Conservation (phyloP, 179 eudicot species). For the Silene coronaria region DNA sequence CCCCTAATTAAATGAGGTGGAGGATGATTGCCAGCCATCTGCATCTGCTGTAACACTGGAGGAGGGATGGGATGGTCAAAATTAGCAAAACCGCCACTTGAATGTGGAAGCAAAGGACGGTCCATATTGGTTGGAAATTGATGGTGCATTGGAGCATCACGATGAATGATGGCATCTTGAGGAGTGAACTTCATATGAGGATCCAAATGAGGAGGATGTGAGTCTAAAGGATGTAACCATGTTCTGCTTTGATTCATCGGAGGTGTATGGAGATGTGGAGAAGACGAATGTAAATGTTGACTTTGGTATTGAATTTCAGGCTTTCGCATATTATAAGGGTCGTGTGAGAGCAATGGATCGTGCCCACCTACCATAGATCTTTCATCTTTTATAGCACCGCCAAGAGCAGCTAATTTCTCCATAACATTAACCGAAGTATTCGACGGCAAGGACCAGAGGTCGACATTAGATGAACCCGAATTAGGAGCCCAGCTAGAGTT, state of each 20-base stretch:
- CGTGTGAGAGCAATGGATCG: slow-evolving; percentile 39
- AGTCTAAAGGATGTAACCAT: slow-evolving; percentile 42
- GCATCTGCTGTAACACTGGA: slow-evolving; percentile 65
- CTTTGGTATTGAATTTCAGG: slow-evolving; percentile 45
- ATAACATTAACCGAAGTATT: slow-evolving; percentile 38
- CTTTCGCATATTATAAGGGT: slow-evolving; percentile 40
- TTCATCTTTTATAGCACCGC: slow-evolving; percentile 41
- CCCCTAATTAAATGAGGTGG: slow-evolving; percentile 48
- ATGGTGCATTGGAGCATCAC: slow-evolving; percentile 42
- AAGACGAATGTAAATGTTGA: slow-evolving; percentile 43
- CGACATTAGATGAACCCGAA: slow-evolving; percentile 27
- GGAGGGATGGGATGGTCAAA: slow-evolving; percentile 55
- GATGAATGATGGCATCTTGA: slow-evolving; percentile 44
- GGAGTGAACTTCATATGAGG: slow-evolving; percentile 58
- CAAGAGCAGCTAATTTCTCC: slow-evolving; percentile 54
- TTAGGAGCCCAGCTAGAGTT: slow-evolving; percentile 28
- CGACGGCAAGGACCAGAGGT: slow-evolving; percentile 36
- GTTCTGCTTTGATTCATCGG: slow-evolving; percentile 59
- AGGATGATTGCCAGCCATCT: slow-evolving; percentile 48
- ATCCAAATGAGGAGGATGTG: slow-evolving; percentile 46
- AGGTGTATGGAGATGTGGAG: slow-evolving; percentile 44
- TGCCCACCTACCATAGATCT: slow-evolving; percentile 28
- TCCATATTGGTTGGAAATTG: slow-evolving; percentile 51
- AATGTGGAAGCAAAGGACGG: slow-evolving; percentile 51
- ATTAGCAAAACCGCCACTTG: slow-evolving; percentile 40